Base-by-base conservation (phyloP, 2,329 filamentous ascomycete species). In the Cucurbitaria berberidis region DNA sequence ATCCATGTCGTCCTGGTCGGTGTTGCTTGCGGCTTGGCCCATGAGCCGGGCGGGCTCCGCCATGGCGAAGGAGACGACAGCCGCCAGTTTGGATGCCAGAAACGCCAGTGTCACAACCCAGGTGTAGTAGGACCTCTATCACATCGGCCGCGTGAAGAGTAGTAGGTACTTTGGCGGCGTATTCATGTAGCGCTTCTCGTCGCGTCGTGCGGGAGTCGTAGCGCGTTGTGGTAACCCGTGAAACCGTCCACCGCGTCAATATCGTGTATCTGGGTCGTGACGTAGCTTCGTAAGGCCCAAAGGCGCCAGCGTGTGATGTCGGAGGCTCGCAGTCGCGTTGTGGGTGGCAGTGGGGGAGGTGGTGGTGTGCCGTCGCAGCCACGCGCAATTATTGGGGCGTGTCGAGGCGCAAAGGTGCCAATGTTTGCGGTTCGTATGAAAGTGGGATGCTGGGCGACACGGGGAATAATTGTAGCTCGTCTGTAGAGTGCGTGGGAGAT, bases 21-120 rank as follows among this genome's bases (percentile, higher is more conserved):
- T 57, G 62, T 65, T 71, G 68, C 59, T 60, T 39, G 66, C 58
- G 53, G 62, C 55, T 49, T 74, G 69, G 63, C 70, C 73, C 65
- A 72, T 62, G 60, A 74, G 68, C 68, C 70, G 69, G 57, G 64
- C 68, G 47, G 73, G 74, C 72, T 76, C 74, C 51, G 72, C 72
- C 76, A 77, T 77, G 44, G 74, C 75, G 63, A 74, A 72, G 53
- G 75, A 72, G 61, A 77, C 69, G 53, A 68, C 74, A 53, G 70
- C 72, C 63, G 73, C 75, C 72, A 77, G 63, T 54, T 67, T 76
- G 45, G 63, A 69, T 24, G 68, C 70, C 50, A 75, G 49, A 63
- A 65, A 73, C 57, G 69, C 73, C 73, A 73, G 64, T 59, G 62
- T 74, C 65, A 60, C 64, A 57, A 59, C 57, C 32, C 63, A 38